These are phyloP conservation scores for Mucor lusitanicus DNA, from an alignment of 371 early-diverging fungal genomes.

Conservation along the genomic window DNA sequence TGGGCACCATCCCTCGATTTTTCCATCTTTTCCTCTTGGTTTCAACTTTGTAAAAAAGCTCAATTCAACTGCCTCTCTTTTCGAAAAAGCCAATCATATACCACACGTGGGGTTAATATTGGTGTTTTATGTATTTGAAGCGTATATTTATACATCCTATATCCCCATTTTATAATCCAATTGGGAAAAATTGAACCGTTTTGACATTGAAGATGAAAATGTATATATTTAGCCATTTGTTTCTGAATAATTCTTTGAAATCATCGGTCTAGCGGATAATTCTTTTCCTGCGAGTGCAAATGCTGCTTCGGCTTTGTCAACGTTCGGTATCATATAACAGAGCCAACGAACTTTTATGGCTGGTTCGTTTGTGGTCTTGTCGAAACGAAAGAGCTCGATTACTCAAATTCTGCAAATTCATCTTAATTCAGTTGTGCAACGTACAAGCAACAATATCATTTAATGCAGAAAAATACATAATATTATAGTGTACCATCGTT, in stretches of 20 bases:
- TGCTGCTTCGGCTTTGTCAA: background rate
- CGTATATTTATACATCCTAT: background rate
- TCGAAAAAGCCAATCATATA: slow-evolving; percentile 6
- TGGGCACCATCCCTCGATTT: background rate
- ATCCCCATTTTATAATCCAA: background rate
- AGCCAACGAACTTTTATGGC: background rate
- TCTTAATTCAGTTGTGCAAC: background rate
- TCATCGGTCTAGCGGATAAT: background rate
- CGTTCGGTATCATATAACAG: background rate
- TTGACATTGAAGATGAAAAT: too few relatives aligned
- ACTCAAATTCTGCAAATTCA: background rate
- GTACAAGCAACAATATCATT: background rate
- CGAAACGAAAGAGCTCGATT: background rate
- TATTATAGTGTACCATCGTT: too few relatives aligned
- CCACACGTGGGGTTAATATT: slow-evolving; percentile 1
- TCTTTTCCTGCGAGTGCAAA: background rate
- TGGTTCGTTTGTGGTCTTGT: background rate
- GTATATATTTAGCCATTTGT: background rate
- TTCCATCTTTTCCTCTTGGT: background rate
- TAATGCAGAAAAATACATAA: too few relatives aligned
- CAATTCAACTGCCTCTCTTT: background rate
- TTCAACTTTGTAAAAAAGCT: background rate
- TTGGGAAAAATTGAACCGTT: background rate
- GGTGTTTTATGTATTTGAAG: background rate
- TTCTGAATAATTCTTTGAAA: background rate